Evolutionary conservation across 1,284 basidiomycete species (phyloP).

Genomic region (Ustilago trichophora): DNA sequence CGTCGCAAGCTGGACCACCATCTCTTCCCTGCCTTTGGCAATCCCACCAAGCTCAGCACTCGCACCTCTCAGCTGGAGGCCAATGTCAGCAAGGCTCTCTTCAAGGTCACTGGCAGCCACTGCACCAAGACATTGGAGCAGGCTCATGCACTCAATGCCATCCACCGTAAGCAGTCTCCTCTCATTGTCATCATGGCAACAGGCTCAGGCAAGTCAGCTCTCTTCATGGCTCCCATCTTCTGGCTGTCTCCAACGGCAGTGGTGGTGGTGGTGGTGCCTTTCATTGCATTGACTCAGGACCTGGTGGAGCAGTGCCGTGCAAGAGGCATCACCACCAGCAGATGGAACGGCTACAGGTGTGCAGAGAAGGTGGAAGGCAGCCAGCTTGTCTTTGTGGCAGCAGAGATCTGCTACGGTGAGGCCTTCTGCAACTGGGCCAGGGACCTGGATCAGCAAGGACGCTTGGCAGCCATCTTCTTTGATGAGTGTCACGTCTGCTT

Average conservation of each 20-base stretch:
- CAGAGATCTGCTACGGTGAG: constrained; percentile 4
- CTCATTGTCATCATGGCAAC: constrained; percentile 5
- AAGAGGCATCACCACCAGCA: neutral
- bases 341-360: neutral
- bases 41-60: no score
- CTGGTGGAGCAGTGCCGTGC: constrained; percentile 1
- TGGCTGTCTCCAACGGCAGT: neutral
- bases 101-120: constrained; percentile 2
- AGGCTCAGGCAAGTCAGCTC: constrained; percentile 4
- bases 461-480: constrained; percentile 8
- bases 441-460: neutral
- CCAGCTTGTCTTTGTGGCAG: no score
- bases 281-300: neutral
- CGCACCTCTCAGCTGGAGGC: neutral
- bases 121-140: no score
- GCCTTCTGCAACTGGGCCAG: neutral
- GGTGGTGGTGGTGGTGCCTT: neutral
- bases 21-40: neutral
- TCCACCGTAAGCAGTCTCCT: neutral
- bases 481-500: constrained; percentile 3
- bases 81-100: neutral
- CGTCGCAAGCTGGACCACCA: neutral
- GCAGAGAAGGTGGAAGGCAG: neutral
- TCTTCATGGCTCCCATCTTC: constrained; percentile 3
- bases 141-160: constrained; percentile 5